Conservation (phyloP, 1,139 yeast genomes). For the Hyphopichia khmerensis region DNA sequence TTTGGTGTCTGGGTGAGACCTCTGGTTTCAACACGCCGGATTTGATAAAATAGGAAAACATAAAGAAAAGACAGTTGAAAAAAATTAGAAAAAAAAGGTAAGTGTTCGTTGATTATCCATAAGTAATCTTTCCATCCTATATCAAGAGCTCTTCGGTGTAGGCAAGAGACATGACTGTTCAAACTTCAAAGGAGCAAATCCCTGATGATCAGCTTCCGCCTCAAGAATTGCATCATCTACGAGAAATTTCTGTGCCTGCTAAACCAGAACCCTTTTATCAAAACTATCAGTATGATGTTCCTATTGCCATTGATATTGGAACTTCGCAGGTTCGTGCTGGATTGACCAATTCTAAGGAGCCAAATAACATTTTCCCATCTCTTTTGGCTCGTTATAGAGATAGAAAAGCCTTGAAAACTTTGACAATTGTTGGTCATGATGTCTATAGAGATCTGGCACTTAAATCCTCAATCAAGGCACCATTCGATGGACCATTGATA, state of each 20-base stretch:
- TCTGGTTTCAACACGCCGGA: background rate
- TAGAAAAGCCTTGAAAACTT: slow-evolving; percentile 60
- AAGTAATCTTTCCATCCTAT: too few species aligned
- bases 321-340: slow-evolving; percentile 73
- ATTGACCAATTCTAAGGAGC: slow-evolving; percentile 49
- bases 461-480: slow-evolving; percentile 68
- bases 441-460: slow-evolving; percentile 68
- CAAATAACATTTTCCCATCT: slow-evolving; percentile 69
- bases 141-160: too few species aligned
- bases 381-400: slow-evolving; percentile 75
- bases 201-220: slow-evolving; percentile 34
- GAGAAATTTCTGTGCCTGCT: slow-evolving; percentile 41
- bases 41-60: background rate
- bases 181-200: background rate
- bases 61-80: background rate
- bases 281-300: slow-evolving; percentile 54
- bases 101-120: background rate
- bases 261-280: slow-evolving; percentile 51
- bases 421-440: slow-evolving; percentile 83
- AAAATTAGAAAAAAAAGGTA: background rate
- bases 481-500: slow-evolving; percentile 83
- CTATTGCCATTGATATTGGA: slow-evolving; percentile 85
- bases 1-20: background rate
- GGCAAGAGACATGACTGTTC: background rate
- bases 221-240: slow-evolving; percentile 48